Conservation (phyloP, 1,284 basidiomycete genomes). For the Heterobasidion irregulare region DNA sequence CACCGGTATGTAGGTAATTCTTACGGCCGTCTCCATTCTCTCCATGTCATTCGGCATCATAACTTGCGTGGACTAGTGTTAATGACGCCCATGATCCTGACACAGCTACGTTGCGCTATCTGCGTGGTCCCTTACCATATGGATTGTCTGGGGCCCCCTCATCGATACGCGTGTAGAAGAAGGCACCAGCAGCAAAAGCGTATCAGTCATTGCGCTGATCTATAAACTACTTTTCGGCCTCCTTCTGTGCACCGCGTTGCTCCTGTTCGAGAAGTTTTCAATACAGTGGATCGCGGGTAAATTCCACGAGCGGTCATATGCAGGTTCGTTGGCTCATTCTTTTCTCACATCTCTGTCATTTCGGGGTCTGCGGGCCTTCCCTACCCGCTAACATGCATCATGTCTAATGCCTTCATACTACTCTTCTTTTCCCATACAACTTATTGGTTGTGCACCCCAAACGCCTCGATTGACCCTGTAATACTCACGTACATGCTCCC, state of each 20-base stretch:
- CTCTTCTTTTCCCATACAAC: not conserved
- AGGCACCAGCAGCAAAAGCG: slow-evolving; percentile 13
- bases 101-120: slow-evolving; percentile 65
- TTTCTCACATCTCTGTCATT: not conserved
- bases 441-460: too few species aligned
- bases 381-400: too few species aligned
- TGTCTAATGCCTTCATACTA: not conserved
- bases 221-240: slow-evolving; percentile 70
- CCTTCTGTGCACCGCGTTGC: slow-evolving; percentile 63
- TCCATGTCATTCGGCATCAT: slow-evolving; percentile 1
- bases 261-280: slow-evolving; percentile 78
- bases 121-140: slow-evolving; percentile 60
- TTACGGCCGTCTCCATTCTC: not conserved
- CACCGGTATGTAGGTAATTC: slow-evolving; percentile 37
- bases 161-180: slow-evolving; percentile 39
- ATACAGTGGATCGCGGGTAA: slow-evolving; percentile 83
- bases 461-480: not conserved
- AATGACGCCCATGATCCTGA: not conserved
- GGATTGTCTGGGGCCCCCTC: slow-evolving; percentile 64
- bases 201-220: slow-evolving; percentile 37
- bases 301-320: slow-evolving; percentile 87
- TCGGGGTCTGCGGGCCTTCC: too few species aligned
- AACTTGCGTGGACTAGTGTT: not conserved
- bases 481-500: not conserved
- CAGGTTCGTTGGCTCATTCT: slow-evolving; percentile 33